phyloP scores from a whole-genome alignment of 2,329 filamentous ascomycete species.

The Pestalotiopsis sp. region DNA sequence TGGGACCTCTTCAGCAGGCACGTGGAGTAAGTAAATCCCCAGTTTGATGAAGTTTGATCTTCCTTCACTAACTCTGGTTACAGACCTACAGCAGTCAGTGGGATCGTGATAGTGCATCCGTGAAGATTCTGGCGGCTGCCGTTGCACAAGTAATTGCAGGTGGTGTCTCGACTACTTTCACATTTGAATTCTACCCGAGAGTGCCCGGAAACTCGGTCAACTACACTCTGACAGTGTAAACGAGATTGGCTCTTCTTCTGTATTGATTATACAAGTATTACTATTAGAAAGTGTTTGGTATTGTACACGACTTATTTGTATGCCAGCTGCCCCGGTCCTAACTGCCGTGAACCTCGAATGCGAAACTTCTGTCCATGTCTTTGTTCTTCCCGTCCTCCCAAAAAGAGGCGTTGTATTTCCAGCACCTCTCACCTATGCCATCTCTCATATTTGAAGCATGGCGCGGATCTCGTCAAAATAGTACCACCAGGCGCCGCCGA shows the following conservation, averaged over 20 bases:
- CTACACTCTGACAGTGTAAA: slow-evolving; percentile 24
- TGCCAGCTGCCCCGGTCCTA: not conserved
- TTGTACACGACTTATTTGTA: not conserved
- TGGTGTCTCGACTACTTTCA: slow-evolving; percentile 49
- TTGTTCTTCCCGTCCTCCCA: no score
- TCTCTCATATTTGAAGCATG: not conserved
- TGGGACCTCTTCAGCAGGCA: slow-evolving; percentile 54
- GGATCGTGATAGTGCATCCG: slow-evolving; percentile 48
- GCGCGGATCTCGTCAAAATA: slow-evolving; percentile 7
- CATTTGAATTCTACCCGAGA: slow-evolving; percentile 58
- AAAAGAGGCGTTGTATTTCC: no score
- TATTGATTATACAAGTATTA: no score
- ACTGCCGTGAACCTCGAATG: no score
- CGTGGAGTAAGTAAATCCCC: slow-evolving; percentile 33
- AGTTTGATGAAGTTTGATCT: not conserved
- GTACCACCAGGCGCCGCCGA: not conserved
- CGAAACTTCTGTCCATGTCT: no score
- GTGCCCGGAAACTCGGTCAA: slow-evolving; percentile 50
- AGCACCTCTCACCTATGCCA: not conserved
- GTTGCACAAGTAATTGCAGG: slow-evolving; percentile 49
- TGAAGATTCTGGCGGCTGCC: slow-evolving; percentile 49
- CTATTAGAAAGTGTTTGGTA: no score
- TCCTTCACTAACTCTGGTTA: slow-evolving; percentile 2
- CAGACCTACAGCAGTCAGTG: slow-evolving; percentile 54
- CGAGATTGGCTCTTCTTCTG: not conserved